Conservation (phyloP, 2,329 filamentous ascomycete species). For the Hymenoscyphus infarciens region DNA sequence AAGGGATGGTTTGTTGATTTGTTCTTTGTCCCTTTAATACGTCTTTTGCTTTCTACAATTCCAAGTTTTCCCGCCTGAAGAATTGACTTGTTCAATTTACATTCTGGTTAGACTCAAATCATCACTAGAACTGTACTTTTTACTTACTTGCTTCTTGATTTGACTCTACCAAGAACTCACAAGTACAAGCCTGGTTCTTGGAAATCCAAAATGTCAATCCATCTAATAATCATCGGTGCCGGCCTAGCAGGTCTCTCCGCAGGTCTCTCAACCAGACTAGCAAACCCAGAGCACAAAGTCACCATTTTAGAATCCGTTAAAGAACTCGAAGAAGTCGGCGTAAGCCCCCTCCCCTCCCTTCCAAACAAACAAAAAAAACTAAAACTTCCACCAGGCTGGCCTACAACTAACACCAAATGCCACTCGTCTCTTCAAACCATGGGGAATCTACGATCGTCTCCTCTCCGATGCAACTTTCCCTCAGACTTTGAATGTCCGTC, state of each 20-base stretch:
- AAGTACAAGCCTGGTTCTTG: too few species aligned
- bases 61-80: too few species aligned
- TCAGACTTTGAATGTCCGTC: slow-evolving; percentile 46
- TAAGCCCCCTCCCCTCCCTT: slow-evolving; percentile 15
- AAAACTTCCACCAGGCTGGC: slow-evolving; percentile 23
- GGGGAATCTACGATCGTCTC: slow-evolving; percentile 28
- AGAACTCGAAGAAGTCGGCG: slow-evolving; percentile 40
- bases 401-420: slow-evolving; percentile 33
- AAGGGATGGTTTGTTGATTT: too few species aligned
- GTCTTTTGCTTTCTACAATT: too few species aligned
- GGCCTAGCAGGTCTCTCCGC: slow-evolving; percentile 43
- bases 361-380: background rate
- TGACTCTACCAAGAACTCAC: too few species aligned
- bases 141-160: too few species aligned
- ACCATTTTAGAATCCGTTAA: slow-evolving; percentile 42
- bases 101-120: too few species aligned
- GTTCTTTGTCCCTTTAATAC: too few species aligned
- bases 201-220: slow-evolving; percentile 4
- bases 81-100: too few species aligned
- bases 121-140: too few species aligned
- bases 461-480: slow-evolving; percentile 39
- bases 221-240: slow-evolving; percentile 40
- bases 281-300: slow-evolving; percentile 39
- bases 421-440: slow-evolving; percentile 31
- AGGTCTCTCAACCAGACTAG: slow-evolving; percentile 36